These are phyloP conservation scores for Colletotrichum liriopes DNA, from an alignment of 2,329 filamentous ascomycete species.

Conservation along the genomic window DNA sequence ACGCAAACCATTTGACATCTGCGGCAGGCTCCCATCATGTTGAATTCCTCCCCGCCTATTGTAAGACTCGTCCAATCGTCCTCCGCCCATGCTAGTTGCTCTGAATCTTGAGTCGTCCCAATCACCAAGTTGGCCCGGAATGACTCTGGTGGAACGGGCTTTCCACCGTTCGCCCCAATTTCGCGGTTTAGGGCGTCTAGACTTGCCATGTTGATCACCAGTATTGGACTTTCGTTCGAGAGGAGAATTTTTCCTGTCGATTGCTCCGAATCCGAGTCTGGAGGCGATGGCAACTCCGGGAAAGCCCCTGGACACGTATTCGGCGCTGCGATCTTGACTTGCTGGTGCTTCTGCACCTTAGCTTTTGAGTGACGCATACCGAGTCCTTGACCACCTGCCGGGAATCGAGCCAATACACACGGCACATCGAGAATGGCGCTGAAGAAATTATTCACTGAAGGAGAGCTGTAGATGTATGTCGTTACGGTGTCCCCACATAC, in stretches of 20 bases:
- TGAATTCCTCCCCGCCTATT: conserved; percentile 76
- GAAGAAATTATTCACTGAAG: conserved; percentile 82
- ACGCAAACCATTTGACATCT: conserved; percentile 98
- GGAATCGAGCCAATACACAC: conserved; percentile 88
- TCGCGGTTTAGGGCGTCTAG: conserved; percentile 82
- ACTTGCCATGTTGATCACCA: conserved; percentile 86
- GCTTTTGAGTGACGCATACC: conserved; percentile 80
- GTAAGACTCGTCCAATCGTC: conserved; percentile 81
- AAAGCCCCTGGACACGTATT: conserved; percentile 67
- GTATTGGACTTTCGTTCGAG: conserved; percentile 94
- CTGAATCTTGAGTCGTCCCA: conserved; percentile 57
- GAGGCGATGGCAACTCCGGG: conserved; percentile 68
- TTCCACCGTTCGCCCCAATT: conserved; percentile 76
- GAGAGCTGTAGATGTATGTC: conserved; percentile 78
- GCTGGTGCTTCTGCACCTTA: conserved; percentile 74
- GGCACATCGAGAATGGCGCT: conserved; percentile 81
- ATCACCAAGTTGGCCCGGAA: conserved; percentile 94
- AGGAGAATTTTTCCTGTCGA: conserved; percentile 75
- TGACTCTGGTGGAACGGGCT: conserved; percentile 77
- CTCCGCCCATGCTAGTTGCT: conserved; percentile 79
- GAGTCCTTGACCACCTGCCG: conserved; percentile 73
- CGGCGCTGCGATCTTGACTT: conserved; percentile 44
- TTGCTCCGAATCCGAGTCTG: conserved; percentile 70
- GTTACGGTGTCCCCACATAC: conserved; percentile 88
- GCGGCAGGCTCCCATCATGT: conserved; percentile 86